Percentiles rank a stretch among this genome's conserved stretches.
phyloP scores from a whole-genome alignment of 768 basidiomycete genomes.

The Kwoniella pini region DNA sequence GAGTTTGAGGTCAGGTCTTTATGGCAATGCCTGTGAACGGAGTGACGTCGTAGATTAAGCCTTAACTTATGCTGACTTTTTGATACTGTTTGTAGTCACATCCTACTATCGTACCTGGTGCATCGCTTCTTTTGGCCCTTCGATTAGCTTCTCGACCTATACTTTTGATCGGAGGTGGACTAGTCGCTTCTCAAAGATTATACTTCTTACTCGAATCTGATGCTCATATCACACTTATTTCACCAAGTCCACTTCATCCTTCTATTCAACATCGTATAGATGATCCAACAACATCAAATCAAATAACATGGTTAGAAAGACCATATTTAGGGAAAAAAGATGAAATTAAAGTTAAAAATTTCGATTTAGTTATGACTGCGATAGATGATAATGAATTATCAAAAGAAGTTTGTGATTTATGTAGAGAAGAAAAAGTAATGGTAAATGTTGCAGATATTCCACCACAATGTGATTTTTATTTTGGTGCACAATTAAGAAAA shows the following conservation, averaged over 20 bases:
- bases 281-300: constrained; percentile 58
- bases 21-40: neutral
- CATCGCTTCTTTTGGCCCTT: constrained; percentile 88
- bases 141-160: constrained; percentile 81
- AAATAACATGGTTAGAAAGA: constrained; percentile 72
- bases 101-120: constrained; percentile 57
- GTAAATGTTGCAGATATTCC: constrained; percentile 98
- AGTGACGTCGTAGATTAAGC: too few species aligned
- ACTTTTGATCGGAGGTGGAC: constrained; percentile 90
- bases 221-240: constrained; percentile 73
- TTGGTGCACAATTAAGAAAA: constrained; percentile 86
- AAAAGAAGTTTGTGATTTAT: constrained; percentile 69
- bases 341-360: constrained; percentile 67
- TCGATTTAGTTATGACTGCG: constrained; percentile 88
- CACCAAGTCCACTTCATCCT: constrained; percentile 69
- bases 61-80: neutral
- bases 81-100: neutral
- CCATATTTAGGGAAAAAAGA: constrained; percentile 59
- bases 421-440: constrained; percentile 70
- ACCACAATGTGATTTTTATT: constrained; percentile 95
- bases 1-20: neutral
- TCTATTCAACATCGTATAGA: constrained; percentile 55
- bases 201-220: constrained; percentile 80
- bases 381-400: constrained; percentile 78
- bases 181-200: constrained; percentile 84